These are phyloP conservation scores for Hagleromyces aurorensis DNA, from an alignment of 805 yeast species.

Conservation along the genomic window DNA sequence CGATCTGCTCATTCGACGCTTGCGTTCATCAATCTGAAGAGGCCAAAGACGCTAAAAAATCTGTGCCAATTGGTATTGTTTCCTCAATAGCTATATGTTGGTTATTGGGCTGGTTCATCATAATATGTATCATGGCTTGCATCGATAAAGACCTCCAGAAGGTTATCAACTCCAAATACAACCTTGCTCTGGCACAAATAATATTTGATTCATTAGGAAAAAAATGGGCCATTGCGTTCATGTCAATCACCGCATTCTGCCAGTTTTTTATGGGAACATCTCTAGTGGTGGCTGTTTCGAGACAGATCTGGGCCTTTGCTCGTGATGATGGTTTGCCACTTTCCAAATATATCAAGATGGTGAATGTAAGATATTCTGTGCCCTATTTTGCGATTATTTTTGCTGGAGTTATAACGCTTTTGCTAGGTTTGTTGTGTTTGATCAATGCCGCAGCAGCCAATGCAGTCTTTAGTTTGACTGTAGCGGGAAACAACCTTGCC, in stretches of 20 bases:
- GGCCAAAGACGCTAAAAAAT: conserved; percentile 47
- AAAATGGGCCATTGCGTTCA: conserved; percentile 58
- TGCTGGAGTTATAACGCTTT: conserved; percentile 31
- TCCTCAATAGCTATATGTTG: conserved; percentile 52
- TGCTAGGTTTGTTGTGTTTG: conserved; percentile 35
- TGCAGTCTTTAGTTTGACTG: conserved; percentile 37
- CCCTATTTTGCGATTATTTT: conserved; percentile 56
- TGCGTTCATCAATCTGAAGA: conserved; percentile 70
- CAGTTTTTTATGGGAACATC: conserved; percentile 64
- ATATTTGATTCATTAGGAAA: conserved; percentile 54
- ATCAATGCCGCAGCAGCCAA: conserved; percentile 37
- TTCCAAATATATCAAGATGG: conserved; percentile 46
- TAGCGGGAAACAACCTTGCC: conserved; percentile 37
- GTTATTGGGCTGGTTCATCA: conserved; percentile 48
- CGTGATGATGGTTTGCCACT: conserved; percentile 72
- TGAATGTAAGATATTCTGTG: conserved; percentile 47
- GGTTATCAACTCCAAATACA: conserved; percentile 39
- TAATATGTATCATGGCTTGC: conserved; percentile 47
- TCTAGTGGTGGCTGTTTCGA: conserved; percentile 52
- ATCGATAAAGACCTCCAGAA: conserved; percentile 38
- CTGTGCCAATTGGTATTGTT: conserved; percentile 59
- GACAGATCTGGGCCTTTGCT: conserved; percentile 70
- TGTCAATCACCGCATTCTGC: conserved; percentile 50
- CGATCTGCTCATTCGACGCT: conserved; percentile 66
- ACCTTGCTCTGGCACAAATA: conserved; percentile 60